Evolutionary conservation across 108 stramenopile species (phyloP), one percentile per base, ranked within the genome.

Genomic region (Seminavis robusta): DNA sequence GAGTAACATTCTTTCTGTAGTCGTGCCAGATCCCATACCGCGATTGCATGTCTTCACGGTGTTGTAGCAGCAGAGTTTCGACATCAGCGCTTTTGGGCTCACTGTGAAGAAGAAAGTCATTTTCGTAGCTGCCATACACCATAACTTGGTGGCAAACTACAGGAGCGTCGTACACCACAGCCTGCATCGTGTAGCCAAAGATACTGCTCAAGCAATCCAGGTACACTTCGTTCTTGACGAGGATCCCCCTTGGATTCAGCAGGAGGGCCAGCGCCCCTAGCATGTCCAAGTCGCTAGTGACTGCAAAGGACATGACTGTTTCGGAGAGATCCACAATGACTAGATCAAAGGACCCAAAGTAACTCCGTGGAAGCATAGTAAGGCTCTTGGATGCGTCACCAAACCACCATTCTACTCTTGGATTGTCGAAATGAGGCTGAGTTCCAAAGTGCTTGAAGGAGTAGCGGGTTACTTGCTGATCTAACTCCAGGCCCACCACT

Each of bases 401-500:
- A 39, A 84, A 89, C 83, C 83, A 88, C 87, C 87, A 88, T 66
- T 86, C 78, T 0, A 89, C 88, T 16, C 78, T 63, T 7, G 59
- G 46, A 67, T 85, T 71, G 33, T 85, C 69, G 58, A 85, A 85
- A 41, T 85, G 79, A 15, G 84, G 83, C 49, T 83, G 79, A 1
- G 81, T 81, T n/a, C 64, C 63, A 42, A 89, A 83, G 52, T 89
- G 73, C 52, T 79, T 83, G 64, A 82, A 76, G 46, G 63, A 59
- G 23, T 82, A 74, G 4, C 88, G 61, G 0, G 76, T 73, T 8
- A 89, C 72, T 48, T 66, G 76, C 50, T 89, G 88, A 62, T 89
- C 88, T 28, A 85, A 47, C 44, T 89, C 88, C 41, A 89, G 60
- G 10, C 80, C 83, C 28, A 85, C 57, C 0, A 83, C 68, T 11